Base-by-base conservation (phyloP, 345 rosid species). In the Ceriops tagal region DNA sequence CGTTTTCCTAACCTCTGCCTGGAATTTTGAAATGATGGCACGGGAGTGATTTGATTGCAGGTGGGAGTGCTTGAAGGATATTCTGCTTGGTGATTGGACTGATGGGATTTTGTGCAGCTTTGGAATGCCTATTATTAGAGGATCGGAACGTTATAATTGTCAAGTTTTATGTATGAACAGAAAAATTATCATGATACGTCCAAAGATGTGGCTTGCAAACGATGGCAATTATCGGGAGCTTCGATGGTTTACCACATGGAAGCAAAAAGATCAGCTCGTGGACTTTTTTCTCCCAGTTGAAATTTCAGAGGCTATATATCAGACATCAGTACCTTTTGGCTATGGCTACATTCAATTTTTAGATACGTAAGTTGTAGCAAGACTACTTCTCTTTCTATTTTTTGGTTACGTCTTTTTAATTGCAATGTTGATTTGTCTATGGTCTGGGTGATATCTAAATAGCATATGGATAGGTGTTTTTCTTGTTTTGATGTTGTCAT, bases 51-150 rank as follows among this genome's bases (percentile, higher is more conserved):
- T 31, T 68, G 68, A 46, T 20, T 75, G 81, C 76, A 95, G 97
- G 61, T 95, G 99, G 99, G 98, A 90, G 65, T 88, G 99, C 79
- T 84, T 92, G 87, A 90, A 90, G 72, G 98, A 92, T 31, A 63
- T 95, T 75, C 58, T 95, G 72, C 73, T 84, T 26, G 90, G 92
- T 60, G 93, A 92, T 69, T 88, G 88, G 91, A 92, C 96, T 0
- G 91, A 88, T 73, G 96, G 87, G 28, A 88, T 95, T 69, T 69
- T 92, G 32, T 92, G 99, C 81, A 92, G 99, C 80, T 81, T 95
- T 24, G 99, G 99, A 65, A 92, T 95, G 99, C 99, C 96, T 52
- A 71, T 88, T 47, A 81, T 88, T 60, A 87, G 84, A 80, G 98
- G 92, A 80, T 89, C 99, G 0, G 97, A 88, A 78, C 89, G 93